Base-by-base conservation (phyloP, 2,329 filamentous ascomycete genomes). In the Metarhizium brunneum region DNA sequence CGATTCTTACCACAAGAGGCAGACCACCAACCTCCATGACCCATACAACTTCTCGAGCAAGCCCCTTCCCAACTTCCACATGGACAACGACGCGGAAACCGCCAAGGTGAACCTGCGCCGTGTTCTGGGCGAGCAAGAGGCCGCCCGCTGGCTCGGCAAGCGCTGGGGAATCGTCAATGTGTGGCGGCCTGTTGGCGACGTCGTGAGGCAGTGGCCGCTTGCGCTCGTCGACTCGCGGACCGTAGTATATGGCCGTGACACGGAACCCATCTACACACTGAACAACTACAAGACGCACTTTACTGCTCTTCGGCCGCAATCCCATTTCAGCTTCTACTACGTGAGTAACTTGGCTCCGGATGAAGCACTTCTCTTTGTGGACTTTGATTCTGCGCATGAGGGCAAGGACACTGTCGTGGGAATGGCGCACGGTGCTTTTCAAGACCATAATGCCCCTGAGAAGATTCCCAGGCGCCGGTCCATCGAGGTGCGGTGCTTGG, bases 271-370 rank as follows among this genome's bases (percentile, higher is more conserved):
- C 20, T 54, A 35, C 52, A 54, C 52, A 13, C 30, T 47, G 11
- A 54, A 54, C 40, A 54, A 54, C 16, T 54, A 54, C 52, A 54
- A 54, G 43, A 48, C 52, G 47, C 40, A 54, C 45, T 54, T 54
- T 32, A 54, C 52, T 4, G 52, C 52, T 40, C 52, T 54, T 6
- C 42, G 45, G 52, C 52, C 42, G 8, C 45, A 30, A 32, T 40
- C 52, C 10, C 52, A 54, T 11, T 54, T 54, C 30, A 48, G 29
- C 45, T 54, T 54, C 36, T 54, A 54, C 52, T 54, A 54, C 18
- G 52, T 54, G 14, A 54, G 52, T 42, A 54, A 54, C 52, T 29
- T 54, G 52, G 45, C 42, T 14, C 50, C 50, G 16, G 50, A 52
- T 52, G 50, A 52, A 40, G 50, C 50, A 2, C 52, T 54, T 18